Percentiles rank a stretch among this genome's conserved stretches.
Evolutionary conservation across 1,284 basidiomycete genomes (phyloP).

Genomic region (Irpex sp.): DNA sequence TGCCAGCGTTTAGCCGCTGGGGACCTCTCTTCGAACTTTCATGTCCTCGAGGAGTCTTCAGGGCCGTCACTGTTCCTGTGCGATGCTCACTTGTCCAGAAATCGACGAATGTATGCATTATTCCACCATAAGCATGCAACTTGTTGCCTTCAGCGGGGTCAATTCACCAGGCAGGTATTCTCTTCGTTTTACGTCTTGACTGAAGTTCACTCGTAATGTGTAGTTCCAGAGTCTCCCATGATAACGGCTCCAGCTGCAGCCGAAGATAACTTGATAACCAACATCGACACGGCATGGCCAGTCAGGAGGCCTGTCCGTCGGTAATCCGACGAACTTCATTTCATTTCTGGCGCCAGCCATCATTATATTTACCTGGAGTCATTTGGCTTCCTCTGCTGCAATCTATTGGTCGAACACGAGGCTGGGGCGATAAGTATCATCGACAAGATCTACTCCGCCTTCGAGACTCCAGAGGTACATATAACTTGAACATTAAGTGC

Average conservation of each 20-base stretch:
- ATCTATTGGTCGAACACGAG: conserved; percentile 2
- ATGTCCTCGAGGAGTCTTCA: no score
- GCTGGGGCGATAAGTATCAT: conserved; percentile 3
- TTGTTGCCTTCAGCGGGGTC: background rate
- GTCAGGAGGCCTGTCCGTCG: background rate
- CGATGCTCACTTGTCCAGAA: no score
- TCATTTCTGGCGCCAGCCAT: background rate
- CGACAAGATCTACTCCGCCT: background rate
- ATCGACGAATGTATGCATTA: background rate
- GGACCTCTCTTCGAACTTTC: no score
- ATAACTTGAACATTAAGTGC: background rate
- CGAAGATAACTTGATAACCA: no score
- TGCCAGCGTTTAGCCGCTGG: no score
- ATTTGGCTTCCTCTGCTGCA: background rate
- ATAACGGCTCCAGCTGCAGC: no score
- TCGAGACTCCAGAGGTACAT: background rate
- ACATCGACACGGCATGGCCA: background rate
- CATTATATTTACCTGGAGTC: background rate
- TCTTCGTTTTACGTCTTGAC: no score
- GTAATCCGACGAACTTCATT: background rate
- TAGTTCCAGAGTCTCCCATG: no score
- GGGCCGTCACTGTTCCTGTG: no score
- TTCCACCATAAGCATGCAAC: background rate
- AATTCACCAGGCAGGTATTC: no score
- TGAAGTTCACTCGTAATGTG: no score